Conservation (phyloP, 2,329 filamentous ascomycete genomes). For the Colletotrichum sp. region DNA sequence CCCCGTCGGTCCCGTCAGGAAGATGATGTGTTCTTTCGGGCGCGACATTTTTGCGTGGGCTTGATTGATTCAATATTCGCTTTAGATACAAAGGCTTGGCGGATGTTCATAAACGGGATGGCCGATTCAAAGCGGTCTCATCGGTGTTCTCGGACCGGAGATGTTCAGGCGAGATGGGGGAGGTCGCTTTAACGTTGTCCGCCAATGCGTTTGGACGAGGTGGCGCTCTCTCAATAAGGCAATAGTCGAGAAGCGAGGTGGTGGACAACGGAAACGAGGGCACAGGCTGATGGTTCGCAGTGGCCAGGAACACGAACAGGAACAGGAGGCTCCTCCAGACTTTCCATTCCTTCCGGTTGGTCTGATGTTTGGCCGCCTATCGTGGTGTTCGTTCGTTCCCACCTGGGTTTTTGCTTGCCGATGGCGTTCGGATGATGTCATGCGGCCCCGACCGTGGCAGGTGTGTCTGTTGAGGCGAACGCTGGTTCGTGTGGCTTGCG, state of each 20-base stretch:
- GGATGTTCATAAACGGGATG: background rate
- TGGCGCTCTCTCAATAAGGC: background rate
- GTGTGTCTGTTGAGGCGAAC: background rate
- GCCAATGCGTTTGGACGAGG: background rate
- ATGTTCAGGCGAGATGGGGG: background rate
- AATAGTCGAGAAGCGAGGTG: background rate
- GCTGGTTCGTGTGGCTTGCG: background rate
- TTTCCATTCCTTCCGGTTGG: background rate
- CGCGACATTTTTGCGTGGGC: background rate
- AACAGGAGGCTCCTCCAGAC: background rate
- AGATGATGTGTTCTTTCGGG: constrained; percentile 55
- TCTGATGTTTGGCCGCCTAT: background rate
- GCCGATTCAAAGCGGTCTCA: background rate
- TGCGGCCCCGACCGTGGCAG: constrained; percentile 5
- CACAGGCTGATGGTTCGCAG: background rate
- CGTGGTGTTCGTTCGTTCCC: background rate
- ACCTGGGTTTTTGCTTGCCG: background rate
- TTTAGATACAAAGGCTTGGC: background rate
- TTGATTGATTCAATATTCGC: background rate
- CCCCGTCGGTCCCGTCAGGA: constrained; percentile 65
- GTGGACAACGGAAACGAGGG: background rate
- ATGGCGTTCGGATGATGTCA: constrained; percentile 23
- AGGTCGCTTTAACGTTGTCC: background rate
- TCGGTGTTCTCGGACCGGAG: background rate
- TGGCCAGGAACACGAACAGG: background rate